Evolutionary conservation across 2,329 filamentous ascomycete genomes (phyloP).

Genomic region (Pseudogymnoascus sp.): DNA sequence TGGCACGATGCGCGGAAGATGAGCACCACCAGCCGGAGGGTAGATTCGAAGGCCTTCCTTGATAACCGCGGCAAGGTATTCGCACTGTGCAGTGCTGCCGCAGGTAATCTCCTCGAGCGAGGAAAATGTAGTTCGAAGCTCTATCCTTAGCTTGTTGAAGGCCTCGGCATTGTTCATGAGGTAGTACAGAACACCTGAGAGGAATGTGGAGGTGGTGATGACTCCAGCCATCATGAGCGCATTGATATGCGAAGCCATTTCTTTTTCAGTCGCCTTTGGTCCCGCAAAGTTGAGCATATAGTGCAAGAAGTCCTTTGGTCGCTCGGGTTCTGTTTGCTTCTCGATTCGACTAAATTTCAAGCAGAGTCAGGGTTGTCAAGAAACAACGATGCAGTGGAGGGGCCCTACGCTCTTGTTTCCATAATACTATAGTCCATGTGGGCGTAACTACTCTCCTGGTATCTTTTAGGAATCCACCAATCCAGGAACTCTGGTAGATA

Average conservation of each 20-base stretch:
- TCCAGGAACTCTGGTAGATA: neutral
- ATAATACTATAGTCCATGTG: conserved; percentile 2
- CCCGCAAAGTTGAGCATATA: conserved; percentile 19
- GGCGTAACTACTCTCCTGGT: conserved; percentile 4
- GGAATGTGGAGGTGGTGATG: conserved; percentile 42
- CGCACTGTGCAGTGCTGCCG: conserved; percentile 20
- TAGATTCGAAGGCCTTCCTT: conserved; percentile 30
- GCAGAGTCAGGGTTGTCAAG: neutral
- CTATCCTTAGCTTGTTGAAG: conserved; percentile 32
- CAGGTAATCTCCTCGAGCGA: conserved; percentile 20
- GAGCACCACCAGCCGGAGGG: conserved; percentile 20
- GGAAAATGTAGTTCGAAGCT: conserved; percentile 35
- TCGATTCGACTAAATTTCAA: neutral
- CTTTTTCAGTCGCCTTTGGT: conserved; percentile 16
- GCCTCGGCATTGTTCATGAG: conserved; percentile 33
- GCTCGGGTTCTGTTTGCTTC: neutral
- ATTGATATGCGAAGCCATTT: conserved; percentile 14
- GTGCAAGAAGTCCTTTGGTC: conserved; percentile 17
- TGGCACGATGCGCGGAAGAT: conserved; percentile 18
- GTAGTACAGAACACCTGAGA: conserved; percentile 34
- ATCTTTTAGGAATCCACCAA: neutral
- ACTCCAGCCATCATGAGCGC: conserved; percentile 36
- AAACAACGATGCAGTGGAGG: neutral
- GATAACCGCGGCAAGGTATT: conserved; percentile 31
- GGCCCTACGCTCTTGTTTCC: neutral